These are phyloP conservation scores for Phytophthora crassamura DNA, from an alignment of 352 stramenopile genomes.

Conservation along the genomic window DNA sequence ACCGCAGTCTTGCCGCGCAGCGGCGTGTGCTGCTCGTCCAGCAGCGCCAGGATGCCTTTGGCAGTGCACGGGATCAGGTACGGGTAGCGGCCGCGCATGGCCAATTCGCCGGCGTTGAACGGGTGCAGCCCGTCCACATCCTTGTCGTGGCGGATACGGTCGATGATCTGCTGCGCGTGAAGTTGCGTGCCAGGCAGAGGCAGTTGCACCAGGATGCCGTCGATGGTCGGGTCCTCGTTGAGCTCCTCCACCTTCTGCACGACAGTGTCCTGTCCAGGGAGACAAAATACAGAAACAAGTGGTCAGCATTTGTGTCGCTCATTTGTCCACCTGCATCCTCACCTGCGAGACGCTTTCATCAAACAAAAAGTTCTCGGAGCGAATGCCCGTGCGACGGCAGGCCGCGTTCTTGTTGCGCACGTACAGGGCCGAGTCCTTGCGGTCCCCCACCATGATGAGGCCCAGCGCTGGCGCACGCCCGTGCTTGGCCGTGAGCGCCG, in stretches of 20 bases:
- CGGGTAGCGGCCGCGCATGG: slow-evolving; percentile 85
- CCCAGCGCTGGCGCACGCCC: slow-evolving; percentile 93
- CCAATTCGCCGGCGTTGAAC: slow-evolving; percentile 95
- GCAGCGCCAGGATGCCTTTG: slow-evolving; percentile 96
- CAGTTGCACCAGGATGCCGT: slow-evolving; percentile 91
- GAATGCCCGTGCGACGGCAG: slow-evolving; percentile 94
- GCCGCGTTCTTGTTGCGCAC: slow-evolving; percentile 99
- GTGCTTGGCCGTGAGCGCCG: slow-evolving; percentile 53
- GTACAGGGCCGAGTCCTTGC: slow-evolving; percentile 97
- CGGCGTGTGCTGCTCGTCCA: slow-evolving; percentile 89
- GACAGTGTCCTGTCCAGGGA: slow-evolving; percentile 49
- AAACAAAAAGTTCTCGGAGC: slow-evolving; percentile 90
- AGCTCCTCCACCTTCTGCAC: slow-evolving; percentile 76
- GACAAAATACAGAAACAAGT: neutral
- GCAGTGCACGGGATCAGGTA: slow-evolving; percentile 97
- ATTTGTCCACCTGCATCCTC: neutral
- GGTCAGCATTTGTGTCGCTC: neutral
- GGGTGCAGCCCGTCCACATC: slow-evolving; percentile 99
- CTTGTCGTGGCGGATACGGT: slow-evolving; percentile 94
- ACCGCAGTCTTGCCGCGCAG: slow-evolving; percentile 96
- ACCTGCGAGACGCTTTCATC: slow-evolving; percentile 70
- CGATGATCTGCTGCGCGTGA: slow-evolving; percentile 93
- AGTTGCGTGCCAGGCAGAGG: slow-evolving; percentile 94
- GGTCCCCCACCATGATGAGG: slow-evolving; percentile 97
- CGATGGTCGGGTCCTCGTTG: slow-evolving; percentile 77